A percentile compares a stretch with the other conserved stretches of the same genome.
Evolutionary conservation across 2,329 filamentous ascomycete genomes (phyloP).

Genomic region (Monosporascus sp.): DNA sequence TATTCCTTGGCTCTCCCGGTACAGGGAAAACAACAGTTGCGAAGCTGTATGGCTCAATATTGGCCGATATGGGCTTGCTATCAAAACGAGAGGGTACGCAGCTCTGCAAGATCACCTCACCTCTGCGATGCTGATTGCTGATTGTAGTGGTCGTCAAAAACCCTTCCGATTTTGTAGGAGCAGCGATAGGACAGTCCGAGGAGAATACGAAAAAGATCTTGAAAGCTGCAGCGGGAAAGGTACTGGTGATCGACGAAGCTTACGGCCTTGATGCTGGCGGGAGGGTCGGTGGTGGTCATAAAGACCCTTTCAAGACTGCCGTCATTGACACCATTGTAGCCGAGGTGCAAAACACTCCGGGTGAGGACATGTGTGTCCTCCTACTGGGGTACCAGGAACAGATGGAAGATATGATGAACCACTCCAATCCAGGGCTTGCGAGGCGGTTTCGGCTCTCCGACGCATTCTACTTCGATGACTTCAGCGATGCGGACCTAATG

Average conservation of each 20-base stretch:
- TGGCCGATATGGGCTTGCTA: conserved; percentile 33
- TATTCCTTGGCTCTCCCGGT: conserved; percentile 25
- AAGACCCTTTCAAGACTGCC: conserved; percentile 50
- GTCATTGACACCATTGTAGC: conserved; percentile 72
- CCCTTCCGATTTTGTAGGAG: conserved; percentile 67
- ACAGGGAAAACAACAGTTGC: conserved; percentile 27
- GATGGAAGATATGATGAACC: conserved; percentile 69
- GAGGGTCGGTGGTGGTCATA: conserved; percentile 17
- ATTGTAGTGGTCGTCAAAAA: conserved; percentile 60
- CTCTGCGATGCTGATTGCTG: background rate
- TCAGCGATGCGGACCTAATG: conserved; percentile 50
- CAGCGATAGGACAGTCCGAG: conserved; percentile 60
- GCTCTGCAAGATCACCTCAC: background rate
- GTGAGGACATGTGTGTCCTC: conserved; percentile 68
- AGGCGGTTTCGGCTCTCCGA: conserved; percentile 59
- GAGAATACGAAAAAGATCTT: conserved; percentile 68
- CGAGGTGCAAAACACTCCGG: conserved; percentile 63
- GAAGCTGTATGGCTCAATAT: conserved; percentile 23
- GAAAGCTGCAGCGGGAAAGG: conserved; percentile 61
- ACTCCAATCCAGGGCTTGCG: conserved; percentile 64
- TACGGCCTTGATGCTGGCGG: conserved; percentile 55
- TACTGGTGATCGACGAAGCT: conserved; percentile 76
- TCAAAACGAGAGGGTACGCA: conserved; percentile 15
- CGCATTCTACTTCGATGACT: conserved; percentile 67
- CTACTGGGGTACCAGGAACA: conserved; percentile 65